Evolutionary conservation across 2,329 filamentous ascomycete species (phyloP), one percentile per base, ranked within the genome.

Genomic region (Fusarium zealandicum): DNA sequence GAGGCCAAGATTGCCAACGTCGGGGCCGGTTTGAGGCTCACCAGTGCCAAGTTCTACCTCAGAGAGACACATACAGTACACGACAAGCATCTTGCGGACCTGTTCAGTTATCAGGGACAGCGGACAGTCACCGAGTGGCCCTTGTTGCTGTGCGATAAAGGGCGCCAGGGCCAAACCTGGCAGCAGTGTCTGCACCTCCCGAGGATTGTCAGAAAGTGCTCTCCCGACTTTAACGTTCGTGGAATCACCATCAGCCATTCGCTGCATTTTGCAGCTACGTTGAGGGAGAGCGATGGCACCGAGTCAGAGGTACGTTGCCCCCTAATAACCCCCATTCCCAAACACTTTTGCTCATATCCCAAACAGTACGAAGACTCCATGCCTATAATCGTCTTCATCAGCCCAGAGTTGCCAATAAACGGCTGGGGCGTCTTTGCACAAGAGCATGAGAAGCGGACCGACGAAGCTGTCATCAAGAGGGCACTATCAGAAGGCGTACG

Each of bases 361-460:
- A 3, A 2, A 12, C 17, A 53, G 44, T 43, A 49, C 5, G 44
- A 49, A 18, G 16, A 37, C 2, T 43, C 44, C 12, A 13, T 49
- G 12, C 44, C 44, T 2, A 41, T 53, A 0, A 49, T 11, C 12
- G 12, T 53, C 5, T 53, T 53, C 12, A 14, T 53, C 14, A 49
- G 44, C 7, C 51, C 51, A 12, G 51, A 53, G 31, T 6, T 53
- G 4, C 50, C 50, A 10, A 20, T 53, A 5, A 33, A 31, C 14
- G 50, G 50, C 3, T 53, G 50, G 50, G 44, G 32, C 11, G 33
- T 27, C 11, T 53, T 53, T 27, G 38, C 31, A 16, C 37, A 17
- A 4, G n/a, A 38, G 5, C 9, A 16, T 14, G 38, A 38, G 7
- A 27, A 43, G 11, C 9, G 2, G 8, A 8, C 22, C 2, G 27